These are phyloP conservation scores for Rhodotorula kratochvilovae DNA, from an alignment of 768 basidiomycete genomes.

Conservation along the genomic window DNA sequence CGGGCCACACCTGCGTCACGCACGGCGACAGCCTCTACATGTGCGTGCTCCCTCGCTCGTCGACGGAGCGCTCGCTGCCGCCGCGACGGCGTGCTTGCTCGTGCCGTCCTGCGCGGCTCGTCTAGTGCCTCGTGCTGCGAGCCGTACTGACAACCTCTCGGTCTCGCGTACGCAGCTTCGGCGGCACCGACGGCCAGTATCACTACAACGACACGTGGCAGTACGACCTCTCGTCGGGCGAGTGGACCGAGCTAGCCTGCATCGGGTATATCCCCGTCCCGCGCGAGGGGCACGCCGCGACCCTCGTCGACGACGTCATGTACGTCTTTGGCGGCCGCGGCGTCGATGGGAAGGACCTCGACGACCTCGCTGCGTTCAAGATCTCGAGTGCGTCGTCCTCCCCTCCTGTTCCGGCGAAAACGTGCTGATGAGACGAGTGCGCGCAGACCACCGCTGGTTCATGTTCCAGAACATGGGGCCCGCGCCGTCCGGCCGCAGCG, in stretches of 20 bases:
- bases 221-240: constrained; percentile 72
- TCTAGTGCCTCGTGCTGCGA: too few relatives aligned
- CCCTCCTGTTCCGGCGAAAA: not conserved
- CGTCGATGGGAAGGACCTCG: constrained; percentile 91
- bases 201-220: constrained; percentile 99
- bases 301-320: constrained; percentile 92
- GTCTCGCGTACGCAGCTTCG: constrained; percentile 77
- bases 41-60: constrained; percentile 52
- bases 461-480: constrained; percentile 99
- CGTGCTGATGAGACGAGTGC: too few relatives aligned
- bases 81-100: too few relatives aligned
- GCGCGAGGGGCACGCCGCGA: constrained; percentile 91
- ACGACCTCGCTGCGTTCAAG: constrained; percentile 93
- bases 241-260: constrained; percentile 87
- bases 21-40: constrained; percentile 76
- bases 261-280: constrained; percentile 96
- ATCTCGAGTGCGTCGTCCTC: constrained; percentile 72
- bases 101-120: too few relatives aligned
- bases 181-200: constrained; percentile 95
- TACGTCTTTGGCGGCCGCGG: constrained; percentile 97
- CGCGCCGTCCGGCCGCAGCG: constrained; percentile 81
- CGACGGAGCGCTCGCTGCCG: too few relatives aligned
- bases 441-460: constrained; percentile 97
- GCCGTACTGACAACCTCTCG: too few relatives aligned
- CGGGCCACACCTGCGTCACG: constrained; percentile 85